Conservation (phyloP, 225 moss, liverwort and hornwort genomes). For the Marchantia polymorpha region DNA sequence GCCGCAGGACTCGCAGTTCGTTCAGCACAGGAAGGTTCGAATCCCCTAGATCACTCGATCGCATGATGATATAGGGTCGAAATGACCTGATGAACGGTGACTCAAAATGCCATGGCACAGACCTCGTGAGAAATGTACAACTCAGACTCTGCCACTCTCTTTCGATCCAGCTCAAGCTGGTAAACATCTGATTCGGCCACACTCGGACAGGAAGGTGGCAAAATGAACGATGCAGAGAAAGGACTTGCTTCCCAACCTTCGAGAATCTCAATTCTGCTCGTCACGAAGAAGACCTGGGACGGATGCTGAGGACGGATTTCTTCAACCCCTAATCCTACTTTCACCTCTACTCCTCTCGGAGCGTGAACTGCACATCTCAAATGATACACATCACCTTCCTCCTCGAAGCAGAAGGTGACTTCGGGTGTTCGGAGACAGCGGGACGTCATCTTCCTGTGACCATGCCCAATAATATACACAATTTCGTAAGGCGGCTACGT, state of each 20-base stretch:
- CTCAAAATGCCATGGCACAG: background rate
- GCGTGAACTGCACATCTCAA: constrained; percentile 4
- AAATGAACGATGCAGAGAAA: background rate
- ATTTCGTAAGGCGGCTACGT: background rate
- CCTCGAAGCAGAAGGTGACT: background rate
- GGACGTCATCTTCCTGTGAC: constrained; percentile 14
- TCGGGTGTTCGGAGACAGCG: background rate
- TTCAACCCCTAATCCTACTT: background rate
- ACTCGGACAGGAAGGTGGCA: background rate
- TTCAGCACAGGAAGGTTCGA: background rate
- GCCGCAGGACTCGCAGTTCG: background rate
- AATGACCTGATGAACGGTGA: background rate
- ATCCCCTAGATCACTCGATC: background rate
- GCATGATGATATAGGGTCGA: background rate
- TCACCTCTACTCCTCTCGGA: constrained; percentile 7
- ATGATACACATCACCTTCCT: constrained; percentile 9
- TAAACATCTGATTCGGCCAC: no score
- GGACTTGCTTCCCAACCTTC: background rate
- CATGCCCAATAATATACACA: constrained; percentile 20
- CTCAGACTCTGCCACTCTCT: constrained; percentile 3
- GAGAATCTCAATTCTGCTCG: background rate
- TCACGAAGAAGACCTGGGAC: background rate
- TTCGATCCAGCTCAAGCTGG: background rate
- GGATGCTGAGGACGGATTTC: background rate
- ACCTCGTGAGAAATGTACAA: constrained; percentile 10